Conservation (phyloP, 257 asterid genomes). For the Paraleonurus japonicus region DNA sequence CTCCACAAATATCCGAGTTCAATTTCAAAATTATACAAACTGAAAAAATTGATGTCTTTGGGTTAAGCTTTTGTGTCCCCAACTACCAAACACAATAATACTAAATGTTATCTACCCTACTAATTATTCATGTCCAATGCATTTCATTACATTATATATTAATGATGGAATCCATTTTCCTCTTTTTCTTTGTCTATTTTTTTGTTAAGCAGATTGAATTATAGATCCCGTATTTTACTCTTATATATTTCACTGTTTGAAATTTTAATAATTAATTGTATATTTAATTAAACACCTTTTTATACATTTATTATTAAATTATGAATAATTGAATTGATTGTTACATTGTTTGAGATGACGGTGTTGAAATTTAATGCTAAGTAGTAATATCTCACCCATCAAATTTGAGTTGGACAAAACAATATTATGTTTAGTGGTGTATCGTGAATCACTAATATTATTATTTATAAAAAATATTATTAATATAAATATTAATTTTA, state of each 20-base stretch:
- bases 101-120: conserved; percentile 21
- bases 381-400: background rate
- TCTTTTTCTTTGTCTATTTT: background rate
- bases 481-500: no score
- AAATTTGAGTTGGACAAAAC: no score
- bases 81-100: conserved; percentile 20
- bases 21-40: background rate
- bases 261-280: no score
- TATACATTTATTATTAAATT: no score
- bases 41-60: background rate
- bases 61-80: conserved; percentile 21
- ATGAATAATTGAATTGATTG: no score
- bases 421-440: no score
- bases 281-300: no score
- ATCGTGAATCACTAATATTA: no score
- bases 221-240: no score
- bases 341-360: background rate
- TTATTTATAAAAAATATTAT: no score
- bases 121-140: background rate
- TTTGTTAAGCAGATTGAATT: background rate
- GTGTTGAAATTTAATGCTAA: background rate
- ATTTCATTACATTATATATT: background rate
- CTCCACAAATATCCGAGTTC: conserved; percentile 1
- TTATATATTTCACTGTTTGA: no score
- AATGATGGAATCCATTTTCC: no score